Conservation (phyloP, 1,284 basidiomycete species). For the Hortiboletus rubellus region DNA sequence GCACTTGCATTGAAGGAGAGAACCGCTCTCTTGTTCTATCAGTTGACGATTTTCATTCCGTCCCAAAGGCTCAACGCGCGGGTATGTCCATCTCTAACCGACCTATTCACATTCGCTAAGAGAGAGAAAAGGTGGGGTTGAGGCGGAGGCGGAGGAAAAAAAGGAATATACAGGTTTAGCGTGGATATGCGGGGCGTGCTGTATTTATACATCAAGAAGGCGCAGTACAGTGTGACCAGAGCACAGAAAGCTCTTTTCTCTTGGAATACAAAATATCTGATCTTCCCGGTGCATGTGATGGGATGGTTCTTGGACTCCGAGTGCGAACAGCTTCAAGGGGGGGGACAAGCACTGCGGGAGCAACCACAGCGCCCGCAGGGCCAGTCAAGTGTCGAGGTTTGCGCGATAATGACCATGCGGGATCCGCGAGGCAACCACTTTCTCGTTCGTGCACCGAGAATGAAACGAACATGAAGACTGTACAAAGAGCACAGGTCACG, state of each 20-base stretch:
- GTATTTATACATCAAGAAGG: conserved; percentile 33
- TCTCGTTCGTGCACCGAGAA: conserved; percentile 27
- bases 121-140: conserved; percentile 21
- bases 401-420: conserved; percentile 29
- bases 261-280: background rate
- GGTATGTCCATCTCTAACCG: background rate
- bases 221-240: background rate
- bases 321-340: conserved; percentile 19
- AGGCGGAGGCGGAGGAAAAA: conserved; percentile 29
- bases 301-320: conserved; percentile 1
- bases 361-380: conserved; percentile 19
- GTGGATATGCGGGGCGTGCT: background rate
- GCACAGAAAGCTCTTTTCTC: no score
- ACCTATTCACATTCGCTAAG: background rate
- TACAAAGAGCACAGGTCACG: conserved; percentile 17
- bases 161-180: conserved; percentile 8
- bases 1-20: background rate
- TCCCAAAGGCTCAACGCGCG: background rate
- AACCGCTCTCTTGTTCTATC: no score
- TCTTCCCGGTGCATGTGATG: background rate
- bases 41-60: background rate
- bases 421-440: conserved; percentile 28
- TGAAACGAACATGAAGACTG: conserved; percentile 27
- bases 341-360: conserved; percentile 4
- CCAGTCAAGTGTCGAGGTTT: conserved; percentile 19